Evolutionary conservation across 495 filamentous ascomycete genomes (phyloP).

Genomic region (Penicillium ucsense): DNA sequence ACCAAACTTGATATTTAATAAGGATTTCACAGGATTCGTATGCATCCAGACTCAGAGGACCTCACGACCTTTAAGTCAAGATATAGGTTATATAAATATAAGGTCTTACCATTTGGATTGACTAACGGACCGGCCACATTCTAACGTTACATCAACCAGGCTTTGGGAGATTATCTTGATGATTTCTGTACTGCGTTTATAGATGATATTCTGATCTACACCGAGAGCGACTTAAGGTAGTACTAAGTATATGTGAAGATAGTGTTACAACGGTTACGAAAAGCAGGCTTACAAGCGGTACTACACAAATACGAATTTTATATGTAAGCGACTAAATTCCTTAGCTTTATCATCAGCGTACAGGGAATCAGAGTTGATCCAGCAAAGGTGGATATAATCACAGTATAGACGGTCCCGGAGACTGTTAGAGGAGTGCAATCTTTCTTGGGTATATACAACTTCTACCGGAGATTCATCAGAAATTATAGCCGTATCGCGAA

Average conservation of each 20-base stretch:
- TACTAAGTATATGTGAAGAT: background rate
- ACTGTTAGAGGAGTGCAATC: conserved; percentile 5
- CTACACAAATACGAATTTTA: conserved; percentile 21
- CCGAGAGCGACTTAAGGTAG: background rate
- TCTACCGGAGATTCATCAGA: conserved; percentile 20
- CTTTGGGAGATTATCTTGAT: background rate
- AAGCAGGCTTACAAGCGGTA: background rate
- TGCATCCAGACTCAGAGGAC: background rate
- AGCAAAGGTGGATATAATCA: conserved; percentile 11
- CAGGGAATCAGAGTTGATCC: conserved; percentile 14
- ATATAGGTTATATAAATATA: background rate
- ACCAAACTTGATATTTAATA: conserved; percentile 37
- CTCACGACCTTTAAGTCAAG: background rate
- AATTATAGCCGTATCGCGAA: conserved; percentile 11
- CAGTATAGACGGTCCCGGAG: conserved; percentile 3
- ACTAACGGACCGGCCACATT: background rate
- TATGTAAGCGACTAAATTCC: conserved; percentile 7
- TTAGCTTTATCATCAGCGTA: background rate
- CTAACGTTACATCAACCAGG: conserved; percentile 1
- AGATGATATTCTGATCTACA: conserved; percentile 2
- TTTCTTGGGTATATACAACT: conserved; percentile 23
- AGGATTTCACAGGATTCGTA: conserved; percentile 29
- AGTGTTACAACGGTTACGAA: background rate
- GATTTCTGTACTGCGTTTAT: background rate
- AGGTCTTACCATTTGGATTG: conserved; percentile 2